These are phyloP conservation scores for Eleusine indica DNA, from an alignment of 176 grass and related monocot genomes.

Conservation along the genomic window DNA sequence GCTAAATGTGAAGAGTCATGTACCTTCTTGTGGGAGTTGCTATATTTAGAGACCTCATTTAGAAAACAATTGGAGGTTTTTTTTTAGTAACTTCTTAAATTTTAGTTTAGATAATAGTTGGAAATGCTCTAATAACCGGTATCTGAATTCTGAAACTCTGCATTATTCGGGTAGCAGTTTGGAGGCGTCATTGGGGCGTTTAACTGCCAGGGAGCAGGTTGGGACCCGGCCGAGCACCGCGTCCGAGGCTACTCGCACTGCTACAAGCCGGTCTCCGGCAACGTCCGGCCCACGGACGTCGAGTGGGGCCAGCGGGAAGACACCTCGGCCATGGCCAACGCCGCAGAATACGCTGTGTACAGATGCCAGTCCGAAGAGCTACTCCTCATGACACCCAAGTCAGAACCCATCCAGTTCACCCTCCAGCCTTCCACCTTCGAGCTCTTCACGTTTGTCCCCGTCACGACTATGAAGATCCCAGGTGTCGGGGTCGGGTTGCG, in stretches of 20 bases:
- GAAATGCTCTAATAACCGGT: no score
- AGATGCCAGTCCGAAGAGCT: slow-evolving; percentile 42
- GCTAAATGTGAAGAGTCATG: no score
- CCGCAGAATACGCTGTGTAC: slow-evolving; percentile 46
- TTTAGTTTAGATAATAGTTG: no score
- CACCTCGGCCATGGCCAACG: slow-evolving; percentile 33
- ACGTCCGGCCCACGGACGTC: slow-evolving; percentile 42
- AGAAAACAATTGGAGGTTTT: no score
- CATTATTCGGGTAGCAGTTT: slow-evolving; percentile 32
- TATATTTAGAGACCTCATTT: no score
- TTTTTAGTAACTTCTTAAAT: no score
- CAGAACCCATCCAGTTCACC: slow-evolving; percentile 53
- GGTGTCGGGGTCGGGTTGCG: not conserved
- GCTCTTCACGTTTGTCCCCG: slow-evolving; percentile 56
- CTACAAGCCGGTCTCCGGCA: slow-evolving; percentile 46
- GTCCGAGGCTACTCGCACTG: slow-evolving; percentile 52
- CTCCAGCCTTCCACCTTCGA: slow-evolving; percentile 64
- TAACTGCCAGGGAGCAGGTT: slow-evolving; percentile 89
- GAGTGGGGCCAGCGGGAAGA: slow-evolving; percentile 64
- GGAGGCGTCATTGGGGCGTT: slow-evolving; percentile 68
- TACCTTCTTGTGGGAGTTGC: no score
- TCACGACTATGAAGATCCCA: not conserved
- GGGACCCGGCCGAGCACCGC: slow-evolving; percentile 48
- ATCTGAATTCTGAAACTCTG: slow-evolving; percentile 2
- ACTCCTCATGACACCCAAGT: slow-evolving; percentile 21